phyloP scores from a whole-genome alignment of 2,329 filamentous ascomycete genomes.

The Penicillium sp. region DNA sequence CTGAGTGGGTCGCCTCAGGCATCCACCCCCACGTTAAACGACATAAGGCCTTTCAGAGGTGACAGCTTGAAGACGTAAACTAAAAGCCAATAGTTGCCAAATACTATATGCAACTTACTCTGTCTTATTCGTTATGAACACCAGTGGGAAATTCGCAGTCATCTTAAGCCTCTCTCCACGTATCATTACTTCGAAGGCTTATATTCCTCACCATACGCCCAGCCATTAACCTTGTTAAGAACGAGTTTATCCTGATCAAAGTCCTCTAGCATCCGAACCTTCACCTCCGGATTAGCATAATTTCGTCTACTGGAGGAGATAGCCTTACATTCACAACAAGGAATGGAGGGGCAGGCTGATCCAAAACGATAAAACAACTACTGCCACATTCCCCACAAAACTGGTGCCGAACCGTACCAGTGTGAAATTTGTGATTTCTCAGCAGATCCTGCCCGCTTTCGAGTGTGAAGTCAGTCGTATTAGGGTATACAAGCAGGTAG shows the following conservation, averaged over 20 bases:
- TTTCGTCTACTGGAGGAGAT: too few relatives aligned
- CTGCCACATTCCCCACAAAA: constrained; percentile 7
- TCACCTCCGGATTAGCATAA: not conserved
- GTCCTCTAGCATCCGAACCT: not conserved
- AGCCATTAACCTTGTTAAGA: not conserved
- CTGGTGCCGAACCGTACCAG: not conserved
- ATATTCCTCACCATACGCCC: not conserved
- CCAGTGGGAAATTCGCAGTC: too few relatives aligned
- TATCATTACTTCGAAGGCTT: not conserved
- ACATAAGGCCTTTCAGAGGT: too few relatives aligned
- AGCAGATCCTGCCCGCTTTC: not conserved
- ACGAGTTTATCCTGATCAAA: not conserved
- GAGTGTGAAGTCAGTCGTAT: not conserved
- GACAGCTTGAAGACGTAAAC: too few relatives aligned
- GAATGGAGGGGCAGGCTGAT: not conserved
- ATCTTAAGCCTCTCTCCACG: too few relatives aligned
- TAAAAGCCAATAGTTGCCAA: too few relatives aligned
- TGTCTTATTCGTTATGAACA: too few relatives aligned
- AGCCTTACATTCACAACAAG: not conserved
- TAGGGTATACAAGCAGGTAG: constrained; percentile 1
- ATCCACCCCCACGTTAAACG: too few relatives aligned
- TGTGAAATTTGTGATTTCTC: not conserved
- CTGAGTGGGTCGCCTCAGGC: too few relatives aligned
- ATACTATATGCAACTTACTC: too few relatives aligned
- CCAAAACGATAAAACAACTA: constrained; percentile 1